phyloP scores from a whole-genome alignment of 164 flowering plant species.

The Litsea cubeba region DNA sequence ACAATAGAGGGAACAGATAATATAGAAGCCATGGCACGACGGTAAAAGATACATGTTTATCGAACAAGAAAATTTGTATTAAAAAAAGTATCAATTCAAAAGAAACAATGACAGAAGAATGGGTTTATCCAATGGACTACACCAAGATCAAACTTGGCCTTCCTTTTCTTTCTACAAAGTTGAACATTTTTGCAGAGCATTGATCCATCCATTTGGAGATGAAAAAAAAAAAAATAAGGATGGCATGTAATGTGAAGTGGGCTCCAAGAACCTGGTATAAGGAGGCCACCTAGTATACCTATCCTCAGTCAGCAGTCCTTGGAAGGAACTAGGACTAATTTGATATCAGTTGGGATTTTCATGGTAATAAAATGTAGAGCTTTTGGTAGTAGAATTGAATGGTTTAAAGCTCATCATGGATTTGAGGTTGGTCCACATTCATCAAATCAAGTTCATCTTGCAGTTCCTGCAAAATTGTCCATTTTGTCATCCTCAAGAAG shows the following conservation, averaged over 20 bases:
- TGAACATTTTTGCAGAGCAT: not conserved
- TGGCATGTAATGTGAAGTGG: not conserved
- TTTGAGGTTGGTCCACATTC: conserved; percentile 55
- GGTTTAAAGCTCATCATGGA: conserved; percentile 68
- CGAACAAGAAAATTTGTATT: not conserved
- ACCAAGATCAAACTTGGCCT: not conserved
- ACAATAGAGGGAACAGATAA: not conserved
- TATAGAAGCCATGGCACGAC: not conserved
- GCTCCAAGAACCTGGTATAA: not conserved
- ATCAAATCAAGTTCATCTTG: conserved; percentile 57
- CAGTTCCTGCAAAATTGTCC: conserved; percentile 52
- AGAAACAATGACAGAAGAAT: not conserved
- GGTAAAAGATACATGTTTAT: not conserved
- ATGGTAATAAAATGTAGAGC: not conserved
- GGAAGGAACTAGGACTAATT: not conserved
- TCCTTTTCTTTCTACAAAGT: not conserved
- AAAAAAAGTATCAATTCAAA: not conserved
- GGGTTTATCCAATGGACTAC: not conserved
- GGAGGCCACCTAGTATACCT: not conserved
- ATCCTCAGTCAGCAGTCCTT: not conserved
- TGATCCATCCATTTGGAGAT: not conserved
- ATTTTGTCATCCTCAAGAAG: not conserved
- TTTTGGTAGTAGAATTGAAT: too few relatives aligned
- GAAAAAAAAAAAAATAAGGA: not conserved
- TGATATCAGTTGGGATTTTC: not conserved